phyloP scores from a whole-genome alignment of 257 asterid species.

The Solanum arcanum region DNA sequence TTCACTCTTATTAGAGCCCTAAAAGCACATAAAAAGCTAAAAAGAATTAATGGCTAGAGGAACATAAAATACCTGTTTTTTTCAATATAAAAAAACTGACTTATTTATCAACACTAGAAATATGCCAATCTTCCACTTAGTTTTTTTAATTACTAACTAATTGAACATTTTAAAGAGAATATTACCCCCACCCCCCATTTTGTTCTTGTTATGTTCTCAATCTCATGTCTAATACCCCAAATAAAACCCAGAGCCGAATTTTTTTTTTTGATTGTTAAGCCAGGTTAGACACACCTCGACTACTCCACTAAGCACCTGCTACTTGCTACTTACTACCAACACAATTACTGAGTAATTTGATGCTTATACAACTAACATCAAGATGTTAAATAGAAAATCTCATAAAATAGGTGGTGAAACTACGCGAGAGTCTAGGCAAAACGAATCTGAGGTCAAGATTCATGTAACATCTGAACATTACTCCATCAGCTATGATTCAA shows the following conservation, averaged over 20 bases:
- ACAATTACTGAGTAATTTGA: not conserved
- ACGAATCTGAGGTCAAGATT: not conserved
- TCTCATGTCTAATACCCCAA: not conserved
- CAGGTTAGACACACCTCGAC: not conserved
- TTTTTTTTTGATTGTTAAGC: not conserved
- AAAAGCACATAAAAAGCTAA: not conserved
- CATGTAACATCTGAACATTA: not conserved
- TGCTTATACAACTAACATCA: not conserved
- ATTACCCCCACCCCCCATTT: not conserved
- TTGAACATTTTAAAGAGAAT: not conserved
- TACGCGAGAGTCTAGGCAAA: not conserved
- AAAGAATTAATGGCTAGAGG: not conserved
- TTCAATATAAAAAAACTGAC: not conserved
- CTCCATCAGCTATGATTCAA: not conserved
- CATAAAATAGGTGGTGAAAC: not conserved
- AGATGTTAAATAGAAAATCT: not conserved
- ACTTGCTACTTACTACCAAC: not conserved
- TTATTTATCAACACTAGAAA: not conserved
- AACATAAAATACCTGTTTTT: not conserved
- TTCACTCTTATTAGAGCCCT: not conserved
- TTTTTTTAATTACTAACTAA: not conserved
- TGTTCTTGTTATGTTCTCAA: not conserved
- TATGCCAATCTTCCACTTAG: not conserved
- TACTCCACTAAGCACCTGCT: not conserved
- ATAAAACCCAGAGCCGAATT: not conserved